Conservation (phyloP, 176 grass and related monocot genomes). For the Musa itinerans region DNA sequence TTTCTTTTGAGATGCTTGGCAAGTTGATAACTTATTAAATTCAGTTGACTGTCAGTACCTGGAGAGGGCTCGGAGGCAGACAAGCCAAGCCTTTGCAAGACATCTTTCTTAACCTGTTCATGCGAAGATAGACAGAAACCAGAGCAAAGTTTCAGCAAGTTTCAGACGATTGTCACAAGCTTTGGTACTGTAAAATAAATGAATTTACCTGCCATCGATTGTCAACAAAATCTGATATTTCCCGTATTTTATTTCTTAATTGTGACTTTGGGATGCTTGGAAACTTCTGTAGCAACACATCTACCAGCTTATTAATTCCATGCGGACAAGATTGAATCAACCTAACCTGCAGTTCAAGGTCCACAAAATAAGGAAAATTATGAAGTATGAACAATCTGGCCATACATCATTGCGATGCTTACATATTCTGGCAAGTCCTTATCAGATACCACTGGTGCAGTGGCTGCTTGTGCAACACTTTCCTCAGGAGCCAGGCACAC, state of each 20-base stretch:
- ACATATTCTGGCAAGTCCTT: constrained; percentile 78
- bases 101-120: constrained; percentile 73
- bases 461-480: constrained; percentile 15
- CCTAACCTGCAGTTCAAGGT: constrained; percentile 45
- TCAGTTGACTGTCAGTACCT: constrained; percentile 12
- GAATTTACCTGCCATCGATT: constrained; percentile 72
- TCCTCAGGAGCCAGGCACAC: constrained; percentile 28
- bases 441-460: constrained; percentile 39
- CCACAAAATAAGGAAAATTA: constrained; percentile 7
- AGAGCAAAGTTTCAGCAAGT: constrained; percentile 7
- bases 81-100: constrained; percentile 71
- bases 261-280: constrained; percentile 47
- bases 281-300: constrained; percentile 58
- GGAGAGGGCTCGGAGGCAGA: constrained; percentile 30
- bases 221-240: constrained; percentile 75
- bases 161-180: too few relatives aligned
- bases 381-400: background rate
- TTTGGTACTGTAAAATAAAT: too few relatives aligned
- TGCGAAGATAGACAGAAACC: constrained; percentile 4
- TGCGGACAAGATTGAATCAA: constrained; percentile 56
- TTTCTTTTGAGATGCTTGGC: background rate
- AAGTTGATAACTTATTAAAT: background rate
- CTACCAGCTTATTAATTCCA: constrained; percentile 71
- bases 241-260: constrained; percentile 76
- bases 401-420: constrained; percentile 7